Conservation (phyloP, 441 rosid species). For the Hura crepitans region DNA sequence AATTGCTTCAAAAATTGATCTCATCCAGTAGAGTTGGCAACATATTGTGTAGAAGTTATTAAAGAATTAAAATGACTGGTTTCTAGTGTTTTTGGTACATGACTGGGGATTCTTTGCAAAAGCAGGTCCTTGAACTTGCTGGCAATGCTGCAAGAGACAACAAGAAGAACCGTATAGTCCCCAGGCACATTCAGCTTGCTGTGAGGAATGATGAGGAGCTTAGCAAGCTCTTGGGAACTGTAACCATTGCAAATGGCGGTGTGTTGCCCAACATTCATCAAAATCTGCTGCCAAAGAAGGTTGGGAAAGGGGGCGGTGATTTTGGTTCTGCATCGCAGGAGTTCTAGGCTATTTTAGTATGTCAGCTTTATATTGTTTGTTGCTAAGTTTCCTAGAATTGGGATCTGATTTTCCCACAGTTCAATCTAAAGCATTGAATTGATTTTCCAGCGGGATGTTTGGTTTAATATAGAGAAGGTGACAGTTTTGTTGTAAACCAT, state of each 20-base stretch:
- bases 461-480: background rate
- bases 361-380: background rate
- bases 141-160: slow-evolving; percentile 62
- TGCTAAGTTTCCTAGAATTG: background rate
- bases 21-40: too few relatives aligned
- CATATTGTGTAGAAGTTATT: background rate
- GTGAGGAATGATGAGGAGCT: slow-evolving; percentile 56
- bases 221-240: slow-evolving; percentile 51
- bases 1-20: too few relatives aligned
- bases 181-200: slow-evolving; percentile 59
- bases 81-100: too few relatives aligned
- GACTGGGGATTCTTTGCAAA: background rate
- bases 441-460: background rate
- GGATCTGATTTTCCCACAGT: background rate
- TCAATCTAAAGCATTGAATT: background rate
- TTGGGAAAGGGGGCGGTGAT: slow-evolving; percentile 41
- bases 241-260: slow-evolving; percentile 57
- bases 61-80: background rate
- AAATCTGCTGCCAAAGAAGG: slow-evolving; percentile 42
- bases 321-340: slow-evolving; percentile 52
- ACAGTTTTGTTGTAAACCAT: background rate
- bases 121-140: slow-evolving; percentile 51
- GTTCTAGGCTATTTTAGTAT: slow-evolving; percentile 27
- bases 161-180: slow-evolving; percentile 53
- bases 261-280: slow-evolving; percentile 55